Base-by-base conservation (phyloP, 345 rosid genomes). In the Salix koriyanagi region DNA sequence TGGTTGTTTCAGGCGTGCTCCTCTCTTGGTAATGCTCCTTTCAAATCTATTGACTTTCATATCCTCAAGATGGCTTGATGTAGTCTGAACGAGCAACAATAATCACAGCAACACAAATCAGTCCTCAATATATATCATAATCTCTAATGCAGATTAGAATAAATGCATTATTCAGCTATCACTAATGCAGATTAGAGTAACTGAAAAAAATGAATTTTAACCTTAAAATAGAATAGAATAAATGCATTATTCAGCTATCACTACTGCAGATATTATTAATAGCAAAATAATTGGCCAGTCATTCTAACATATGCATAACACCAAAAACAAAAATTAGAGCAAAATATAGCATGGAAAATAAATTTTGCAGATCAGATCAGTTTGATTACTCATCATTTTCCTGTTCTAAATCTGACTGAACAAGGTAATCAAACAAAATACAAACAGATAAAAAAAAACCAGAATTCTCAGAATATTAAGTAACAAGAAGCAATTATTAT, bases 1-100 rank as follows among this genome's bases (percentile, higher is more conserved):
- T 75, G 73, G 90, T 76, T 69, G 94, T 89, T 74, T 92, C 99
- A n/a, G 94, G 97, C 52, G 90, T 95, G 88, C 77, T 6, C 98
- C 97, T 87, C 98, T 91, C 81, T 88, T 90, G 2, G 78, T 77
- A n/a, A 93, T 89, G 90, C 89, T 96, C 90, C 89, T 93, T 82
- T 92, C 92, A 42, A 96, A 91, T 86, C 65, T 89, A 83, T 85
- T 89, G 39, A 90, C 85, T 84, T 96, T 91, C 90, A 92, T 90
- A 39, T 76, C 96, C 21, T 97, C 98, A 0, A 96, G 88, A 67
- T 94, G 75, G 88, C 89, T 92, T 79, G 94, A 96, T 10, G 98
- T 90, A n/a, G 97, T 91, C 97, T 96, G 78, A 76, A 75, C 52
- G 75, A 68, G 79, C 62, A 42, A 65, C 44, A 68, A 19, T 16